phyloP scores from a whole-genome alignment of 176 grass and related monocot species.

The Triticum turgidum region DNA sequence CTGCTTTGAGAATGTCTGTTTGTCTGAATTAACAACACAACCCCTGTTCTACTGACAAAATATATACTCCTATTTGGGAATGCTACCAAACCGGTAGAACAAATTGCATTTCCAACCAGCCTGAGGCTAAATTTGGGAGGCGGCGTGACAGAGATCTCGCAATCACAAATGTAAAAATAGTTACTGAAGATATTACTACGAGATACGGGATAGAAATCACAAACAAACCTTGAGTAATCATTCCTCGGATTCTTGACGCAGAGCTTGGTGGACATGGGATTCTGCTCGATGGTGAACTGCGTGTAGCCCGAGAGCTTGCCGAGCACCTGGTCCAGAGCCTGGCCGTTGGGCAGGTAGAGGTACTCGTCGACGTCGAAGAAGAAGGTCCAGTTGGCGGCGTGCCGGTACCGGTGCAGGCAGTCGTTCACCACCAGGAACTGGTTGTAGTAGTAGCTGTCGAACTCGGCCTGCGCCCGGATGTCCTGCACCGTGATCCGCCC shows the following conservation, averaged over 20 bases:
- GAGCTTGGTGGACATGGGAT: constrained; percentile 88
- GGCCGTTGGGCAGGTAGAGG: constrained; percentile 61
- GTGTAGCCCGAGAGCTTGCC: constrained; percentile 50
- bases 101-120: neutral
- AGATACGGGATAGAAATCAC: neutral
- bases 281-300: constrained; percentile 96
- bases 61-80: neutral
- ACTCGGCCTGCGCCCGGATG: constrained; percentile 69
- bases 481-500: constrained; percentile 82
- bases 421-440: constrained; percentile 94
- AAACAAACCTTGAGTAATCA: constrained; percentile 53
- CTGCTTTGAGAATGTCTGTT: constrained; percentile 21
- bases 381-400: constrained; percentile 90
- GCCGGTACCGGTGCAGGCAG: constrained; percentile 73
- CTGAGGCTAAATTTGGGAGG: neutral
- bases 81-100: neutral
- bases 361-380: constrained; percentile 97
- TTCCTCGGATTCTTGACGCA: constrained; percentile 52
- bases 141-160: neutral
- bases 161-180: neutral
- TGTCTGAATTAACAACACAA: neutral
- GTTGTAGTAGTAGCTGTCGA: constrained; percentile 91
- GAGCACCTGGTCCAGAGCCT: constrained; percentile 50
- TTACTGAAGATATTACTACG: too few relatives aligned
- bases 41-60: neutral